These are phyloP conservation scores for Magnaporthales sp. DNA, from an alignment of 2,329 filamentous ascomycete species.

Conservation along the genomic window DNA sequence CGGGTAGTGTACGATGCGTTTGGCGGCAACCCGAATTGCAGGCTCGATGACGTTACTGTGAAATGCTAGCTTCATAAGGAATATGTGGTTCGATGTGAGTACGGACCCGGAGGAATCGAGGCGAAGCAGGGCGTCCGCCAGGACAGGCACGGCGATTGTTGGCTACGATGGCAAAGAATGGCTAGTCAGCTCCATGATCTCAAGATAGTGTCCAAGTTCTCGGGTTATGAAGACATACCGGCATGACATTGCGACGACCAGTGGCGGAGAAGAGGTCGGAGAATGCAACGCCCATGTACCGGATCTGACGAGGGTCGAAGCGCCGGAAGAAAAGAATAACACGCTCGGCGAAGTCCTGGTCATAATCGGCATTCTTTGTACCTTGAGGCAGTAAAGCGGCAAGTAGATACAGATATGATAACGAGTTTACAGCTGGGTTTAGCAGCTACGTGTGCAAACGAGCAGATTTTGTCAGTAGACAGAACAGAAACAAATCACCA, in stretches of 20 bases:
- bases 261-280: slow-evolving; percentile 34
- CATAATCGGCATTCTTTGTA: slow-evolving; percentile 19
- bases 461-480: slow-evolving; percentile 11
- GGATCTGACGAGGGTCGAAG: slow-evolving; percentile 43
- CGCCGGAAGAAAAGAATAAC: slow-evolving; percentile 34
- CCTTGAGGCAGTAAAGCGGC: slow-evolving; percentile 24
- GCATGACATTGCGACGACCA: slow-evolving; percentile 27
- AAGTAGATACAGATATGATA: slow-evolving; percentile 42
- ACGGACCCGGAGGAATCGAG: slow-evolving; percentile 50
- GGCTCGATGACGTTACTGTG: slow-evolving; percentile 41
- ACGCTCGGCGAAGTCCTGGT: slow-evolving; percentile 29
- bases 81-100: slow-evolving; percentile 15
- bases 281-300: slow-evolving; percentile 38
- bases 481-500: background rate
- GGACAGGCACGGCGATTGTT: slow-evolving; percentile 32
- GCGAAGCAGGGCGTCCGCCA: slow-evolving; percentile 47
- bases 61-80: slow-evolving; percentile 34
- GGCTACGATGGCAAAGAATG: slow-evolving; percentile 24
- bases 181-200: slow-evolving; percentile 2
- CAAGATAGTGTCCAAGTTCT: background rate
- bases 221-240: slow-evolving; percentile 23
- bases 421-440: slow-evolving; percentile 38
- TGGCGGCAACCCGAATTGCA: slow-evolving; percentile 54
- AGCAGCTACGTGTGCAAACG: slow-evolving; percentile 25
- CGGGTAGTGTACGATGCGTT: slow-evolving; percentile 58